Evolutionary conservation across 805 yeast genomes (phyloP).

Genomic region (Wickerhamomyces bisporus): DNA sequence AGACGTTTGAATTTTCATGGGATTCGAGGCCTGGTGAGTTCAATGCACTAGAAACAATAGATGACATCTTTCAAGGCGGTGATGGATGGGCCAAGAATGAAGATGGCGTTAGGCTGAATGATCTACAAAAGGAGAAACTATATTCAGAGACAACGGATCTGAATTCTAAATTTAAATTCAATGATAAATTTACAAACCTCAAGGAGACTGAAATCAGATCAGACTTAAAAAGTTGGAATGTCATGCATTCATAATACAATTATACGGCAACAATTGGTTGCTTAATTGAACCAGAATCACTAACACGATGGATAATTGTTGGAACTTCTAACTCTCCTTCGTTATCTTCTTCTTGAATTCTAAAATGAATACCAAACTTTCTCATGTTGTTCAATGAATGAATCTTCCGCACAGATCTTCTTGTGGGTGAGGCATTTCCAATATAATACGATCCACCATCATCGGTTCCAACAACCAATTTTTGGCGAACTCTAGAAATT

Average conservation of each 20-base stretch:
- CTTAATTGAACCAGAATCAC: background rate
- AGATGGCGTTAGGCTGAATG: slow-evolving; percentile 38
- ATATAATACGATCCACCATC: background rate
- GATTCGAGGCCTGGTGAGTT: slow-evolving; percentile 50
- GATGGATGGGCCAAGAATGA: slow-evolving; percentile 58
- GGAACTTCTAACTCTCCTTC: background rate
- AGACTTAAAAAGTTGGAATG: slow-evolving; percentile 39
- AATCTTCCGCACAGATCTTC: background rate
- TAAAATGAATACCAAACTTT: background rate
- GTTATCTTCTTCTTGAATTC: background rate
- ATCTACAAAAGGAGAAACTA: slow-evolving; percentile 21
- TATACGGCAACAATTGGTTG: background rate
- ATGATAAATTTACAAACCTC: background rate
- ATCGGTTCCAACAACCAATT: background rate
- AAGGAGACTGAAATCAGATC: slow-evolving; percentile 28
- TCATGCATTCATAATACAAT: slow-evolving; percentile 7
- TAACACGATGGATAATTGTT: background rate
- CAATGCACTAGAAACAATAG: slow-evolving; percentile 66
- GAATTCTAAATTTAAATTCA: background rate
- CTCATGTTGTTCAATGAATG: slow-evolving; percentile 1
- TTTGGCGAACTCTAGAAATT: slow-evolving; percentile 4
- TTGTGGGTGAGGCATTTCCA: background rate
- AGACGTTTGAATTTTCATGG: slow-evolving; percentile 58
- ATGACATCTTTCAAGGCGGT: slow-evolving; percentile 70
- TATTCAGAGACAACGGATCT: background rate